Evolutionary conservation across 192 early-diverging fungal species (phyloP), one percentile per base, ranked within the genome.

Genomic region (Allomyces arbusculus): DNA sequence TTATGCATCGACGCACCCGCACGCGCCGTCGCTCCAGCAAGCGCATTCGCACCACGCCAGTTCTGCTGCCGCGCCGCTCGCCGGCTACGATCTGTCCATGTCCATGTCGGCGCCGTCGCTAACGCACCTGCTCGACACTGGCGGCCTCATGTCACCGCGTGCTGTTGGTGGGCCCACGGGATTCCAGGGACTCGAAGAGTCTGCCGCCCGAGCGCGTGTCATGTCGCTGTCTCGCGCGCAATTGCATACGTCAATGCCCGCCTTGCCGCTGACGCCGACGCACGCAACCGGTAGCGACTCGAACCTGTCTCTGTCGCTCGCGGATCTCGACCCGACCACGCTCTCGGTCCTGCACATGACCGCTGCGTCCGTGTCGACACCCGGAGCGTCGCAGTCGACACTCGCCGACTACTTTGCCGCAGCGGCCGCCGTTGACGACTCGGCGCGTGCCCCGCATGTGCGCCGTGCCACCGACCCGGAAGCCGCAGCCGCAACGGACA

Each of bases 91-190:
- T 11, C 44, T 62, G 44, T 16, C 64, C 22, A 24, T 69, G 23
- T 40, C 45, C 23, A 66, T 61, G 24, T 26, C 65, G 23, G 44
- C 23, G 24, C 26, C 24, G 25, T 61, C 26, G 14, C 20, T 26
- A 14, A 58, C 11, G 23, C 43, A 43, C 22, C 19, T 24, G 64
- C 33, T 40, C 33, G 26, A 55, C 28, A 11, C 14, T 14, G 16
- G 19, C 69, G 24, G 24, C 71, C 24, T 71, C 63, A 23, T 28
- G 76, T 10, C 76, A 66, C 19, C 68, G 76, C 28, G 71, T 71
- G 2, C 66, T 67, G 10, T 69, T 69, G 24, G 33, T 8, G 33
- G 33, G 33, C 33, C 33, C 33, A 40, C 7, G 33, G 7, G 33
- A 7, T 40, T 40, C 7, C 33, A 40, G 5, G 33, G 4, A 40